Conservation (phyloP, 2,329 filamentous ascomycete species). For the Thermothelomyces thermophilus region DNA sequence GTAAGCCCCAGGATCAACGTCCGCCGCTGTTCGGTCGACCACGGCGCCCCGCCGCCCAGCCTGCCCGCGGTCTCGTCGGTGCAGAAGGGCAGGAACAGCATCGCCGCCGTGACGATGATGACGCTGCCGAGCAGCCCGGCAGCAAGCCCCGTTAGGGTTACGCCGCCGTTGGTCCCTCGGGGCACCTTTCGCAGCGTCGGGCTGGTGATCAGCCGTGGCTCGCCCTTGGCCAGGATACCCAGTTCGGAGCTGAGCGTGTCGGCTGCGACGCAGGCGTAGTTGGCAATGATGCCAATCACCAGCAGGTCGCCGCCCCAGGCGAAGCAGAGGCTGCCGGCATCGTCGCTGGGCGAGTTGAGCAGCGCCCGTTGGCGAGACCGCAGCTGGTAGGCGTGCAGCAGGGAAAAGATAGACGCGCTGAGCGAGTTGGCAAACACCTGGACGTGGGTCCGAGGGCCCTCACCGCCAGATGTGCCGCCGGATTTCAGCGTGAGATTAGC, state of each 20-base stretch:
- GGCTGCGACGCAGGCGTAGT: constrained; percentile 86
- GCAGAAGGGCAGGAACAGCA: constrained; percentile 65
- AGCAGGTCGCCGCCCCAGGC: constrained; percentile 57
- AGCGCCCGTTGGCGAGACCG: constrained; percentile 39
- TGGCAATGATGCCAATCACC: constrained; percentile 61
- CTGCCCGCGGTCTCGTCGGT: constrained; percentile 32
- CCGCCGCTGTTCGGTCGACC: constrained; percentile 41
- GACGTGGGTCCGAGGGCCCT: constrained; percentile 74
- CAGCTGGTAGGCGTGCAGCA: constrained; percentile 57
- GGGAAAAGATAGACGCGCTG: constrained; percentile 60
- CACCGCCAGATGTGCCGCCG: constrained; percentile 65
- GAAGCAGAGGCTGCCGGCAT: constrained; percentile 44
- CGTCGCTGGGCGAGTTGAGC: constrained; percentile 28
- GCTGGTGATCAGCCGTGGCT: constrained; percentile 82
- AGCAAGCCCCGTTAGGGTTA: constrained; percentile 65
- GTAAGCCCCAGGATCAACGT: constrained; percentile 53
- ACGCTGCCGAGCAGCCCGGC: constrained; percentile 71
- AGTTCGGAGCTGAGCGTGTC: constrained; percentile 96
- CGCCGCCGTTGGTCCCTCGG: constrained; percentile 87
- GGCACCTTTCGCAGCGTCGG: constrained; percentile 70
- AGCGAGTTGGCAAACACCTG: constrained; percentile 88
- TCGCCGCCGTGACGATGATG: constrained; percentile 59
- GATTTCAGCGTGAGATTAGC: constrained; percentile 71
- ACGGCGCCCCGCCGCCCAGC: constrained; percentile 41
- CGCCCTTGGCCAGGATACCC: constrained; percentile 72